Base-by-base conservation (phyloP, 2,329 filamentous ascomycete species). In the Paecilomyces formosus region DNA sequence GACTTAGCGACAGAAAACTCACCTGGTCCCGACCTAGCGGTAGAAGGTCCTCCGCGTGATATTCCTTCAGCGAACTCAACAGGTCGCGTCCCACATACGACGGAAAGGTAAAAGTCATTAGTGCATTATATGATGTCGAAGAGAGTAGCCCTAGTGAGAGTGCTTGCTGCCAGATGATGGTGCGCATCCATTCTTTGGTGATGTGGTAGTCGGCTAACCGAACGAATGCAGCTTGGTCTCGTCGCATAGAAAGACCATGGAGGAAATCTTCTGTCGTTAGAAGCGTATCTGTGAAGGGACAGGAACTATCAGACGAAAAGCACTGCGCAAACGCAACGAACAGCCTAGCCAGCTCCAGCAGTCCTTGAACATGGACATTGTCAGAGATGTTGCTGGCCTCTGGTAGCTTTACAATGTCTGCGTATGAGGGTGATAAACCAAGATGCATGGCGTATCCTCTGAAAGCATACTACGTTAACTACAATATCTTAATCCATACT, bases 371-470 rank as follows among this genome's bases (percentile, higher is more conserved):
- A 51, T 70, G 64, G 15, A 61, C 30, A 54, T 68, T 60, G 9
- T 21, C 33, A 8, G 55, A 15, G 2, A 53, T n/a, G 12, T 56
- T 33, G 21, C 55, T 57, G 1, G 57, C 49, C 7, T 45, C 39
- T 2, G 55, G 54, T 2, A 66, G 39, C 12, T 33, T 24, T 9
- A 65, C 57, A 2, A 59, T 55, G 18, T 62, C 60, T 7, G 53
- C 58, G 56, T 64, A 70, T 1, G 69, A 70, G 5, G 69, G 66
- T 11, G 60, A 55, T 21, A 70, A 57, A 12, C 69, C 68, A 30
- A 71, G 51, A 54, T 71, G 69, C 61, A 71, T 64, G n/a, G 68
- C 60, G 57, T 68, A 70, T 8, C 69, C 69, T 59, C 68, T 70
- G 33, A 11, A n/a, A 8, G 15, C 8, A 21, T 45, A 45, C 18